Base-by-base conservation (phyloP, 768 basidiomycete species). In the Lentinula boryana region DNA sequence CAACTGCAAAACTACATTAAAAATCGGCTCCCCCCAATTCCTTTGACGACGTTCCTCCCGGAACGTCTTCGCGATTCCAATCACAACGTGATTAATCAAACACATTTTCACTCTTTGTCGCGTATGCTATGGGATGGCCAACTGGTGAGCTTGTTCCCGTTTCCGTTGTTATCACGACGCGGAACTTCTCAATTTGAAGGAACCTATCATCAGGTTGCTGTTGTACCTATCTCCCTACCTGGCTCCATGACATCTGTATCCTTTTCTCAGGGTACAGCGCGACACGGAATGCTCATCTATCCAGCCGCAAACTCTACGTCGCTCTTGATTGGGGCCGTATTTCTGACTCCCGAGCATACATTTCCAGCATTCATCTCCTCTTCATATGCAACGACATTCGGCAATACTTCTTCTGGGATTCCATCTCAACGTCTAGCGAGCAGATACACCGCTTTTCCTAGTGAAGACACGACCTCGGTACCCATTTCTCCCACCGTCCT, bases 1-100 rank as follows among this genome's bases (percentile, higher is more conserved):
- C 61, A 51, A 49, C 40, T 57, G 55, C 54, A 50, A 21, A n/a
- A 38, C n/a, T 50, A 41, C 41, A 18, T 57, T 1, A 56, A 41
- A 51, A 56, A 46, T 35, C 56, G 48, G 16, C 18, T 36, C 3
- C 35, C 61, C 16, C 61, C 61, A 46, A 77, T 81, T 38, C 72
- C 83, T 40, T 72, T 84, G 61, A 84, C 83, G 71, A 84, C 85
- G 49, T 82, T 88, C 71, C 81, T 87, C 77, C 80, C 86, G 12
- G 81, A 85, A 66, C 78, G 80, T 35, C 77, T 84, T 41, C 72
- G 80, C 46, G 81, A 85, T 63, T 70, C 78, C 36, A 75, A 78
- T 43, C 68, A 68, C 46, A 78, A 80, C 67, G 72, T 75, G 58
- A 76, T 80, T 61, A 88, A 87, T 67, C 74, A 80, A 65, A 70